These are phyloP conservation scores for Schizophyllum amplum DNA, from an alignment of 1,284 basidiomycete species.

Conservation along the genomic window DNA sequence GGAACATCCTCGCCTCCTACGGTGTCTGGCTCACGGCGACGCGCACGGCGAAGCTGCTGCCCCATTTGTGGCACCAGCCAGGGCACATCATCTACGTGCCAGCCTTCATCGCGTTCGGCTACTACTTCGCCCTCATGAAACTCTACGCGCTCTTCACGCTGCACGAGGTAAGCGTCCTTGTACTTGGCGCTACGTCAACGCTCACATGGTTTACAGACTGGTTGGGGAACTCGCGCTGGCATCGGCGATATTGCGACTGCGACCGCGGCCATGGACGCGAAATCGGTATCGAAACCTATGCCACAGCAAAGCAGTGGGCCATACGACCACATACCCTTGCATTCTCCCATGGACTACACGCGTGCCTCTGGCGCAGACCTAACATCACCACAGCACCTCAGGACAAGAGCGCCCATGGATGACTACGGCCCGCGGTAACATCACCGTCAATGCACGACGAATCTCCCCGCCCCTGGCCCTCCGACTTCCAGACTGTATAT, in stretches of 20 bases:
- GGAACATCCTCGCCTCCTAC: slow-evolving; percentile 76
- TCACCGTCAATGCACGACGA: too few relatives aligned
- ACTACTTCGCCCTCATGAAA: slow-evolving; percentile 86
- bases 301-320: not conserved
- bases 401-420: too few relatives aligned
- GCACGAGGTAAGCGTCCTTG: slow-evolving; percentile 48
- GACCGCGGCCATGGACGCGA: slow-evolving; percentile 50
- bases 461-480: too few relatives aligned
- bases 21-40: slow-evolving; percentile 78
- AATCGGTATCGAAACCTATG: too few relatives aligned
- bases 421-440: not conserved
- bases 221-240: slow-evolving; percentile 87
- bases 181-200: not conserved
- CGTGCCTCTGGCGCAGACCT: not conserved
- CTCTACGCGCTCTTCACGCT: slow-evolving; percentile 77
- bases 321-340: not conserved
- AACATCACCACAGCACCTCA: not conserved
- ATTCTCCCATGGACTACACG: not conserved
- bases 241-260: slow-evolving; percentile 75
- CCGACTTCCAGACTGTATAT: too few relatives aligned
- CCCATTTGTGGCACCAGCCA: slow-evolving; percentile 81
- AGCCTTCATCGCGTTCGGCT: slow-evolving; percentile 87
- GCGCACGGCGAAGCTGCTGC: slow-evolving; percentile 79
- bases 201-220: slow-evolving; percentile 42
- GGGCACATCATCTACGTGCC: slow-evolving; percentile 85